phyloP scores from a whole-genome alignment of 768 basidiomycete genomes.

The Pleurotus tuber-regium region DNA sequence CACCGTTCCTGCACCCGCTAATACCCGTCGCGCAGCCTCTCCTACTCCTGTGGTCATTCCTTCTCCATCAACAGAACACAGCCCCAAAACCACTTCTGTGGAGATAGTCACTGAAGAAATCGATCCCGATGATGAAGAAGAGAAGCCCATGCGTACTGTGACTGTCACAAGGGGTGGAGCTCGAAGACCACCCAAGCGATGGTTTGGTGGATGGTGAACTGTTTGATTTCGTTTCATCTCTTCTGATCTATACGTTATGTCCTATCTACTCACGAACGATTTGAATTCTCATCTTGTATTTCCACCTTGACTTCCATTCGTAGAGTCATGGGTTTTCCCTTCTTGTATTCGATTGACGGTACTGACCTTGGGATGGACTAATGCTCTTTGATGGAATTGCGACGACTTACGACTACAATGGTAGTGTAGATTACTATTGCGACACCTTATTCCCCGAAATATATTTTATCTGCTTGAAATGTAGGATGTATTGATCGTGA shows the following conservation, averaged over 20 bases:
- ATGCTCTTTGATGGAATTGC: conserved; percentile 11
- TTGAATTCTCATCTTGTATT: conserved; percentile 5
- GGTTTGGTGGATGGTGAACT: conserved; percentile 59
- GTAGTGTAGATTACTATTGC: conserved; percentile 12
- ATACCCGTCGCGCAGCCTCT: conserved; percentile 70
- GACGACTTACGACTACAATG: conserved; percentile 10
- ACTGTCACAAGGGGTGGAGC: conserved; percentile 41
- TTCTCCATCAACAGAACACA: conserved; percentile 54
- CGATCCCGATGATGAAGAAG: conserved; percentile 40
- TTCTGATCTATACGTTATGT: conserved; percentile 12
- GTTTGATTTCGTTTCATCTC: conserved; percentile 31
- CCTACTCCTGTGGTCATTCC: conserved; percentile 67
- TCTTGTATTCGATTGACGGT: conserved; percentile 6
- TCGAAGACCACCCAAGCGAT: conserved; percentile 51
- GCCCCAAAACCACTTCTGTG: conserved; percentile 73
- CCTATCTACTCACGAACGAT: conserved; percentile 8
- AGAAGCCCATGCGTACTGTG: conserved; percentile 36
- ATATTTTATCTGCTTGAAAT: neutral
- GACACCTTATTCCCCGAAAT: conserved; percentile 9
- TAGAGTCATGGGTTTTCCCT: neutral
- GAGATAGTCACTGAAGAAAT: conserved; percentile 67
- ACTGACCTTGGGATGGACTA: conserved; percentile 10
- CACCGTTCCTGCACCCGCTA: conserved; percentile 73
- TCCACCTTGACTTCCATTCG: neutral
- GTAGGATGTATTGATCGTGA: neutral